A percentile compares a stretch with the other conserved stretches of the same genome.
Evolutionary conservation across 2,329 filamentous ascomycete species (phyloP).

Genomic region (Sarocladium brachiariae): DNA sequence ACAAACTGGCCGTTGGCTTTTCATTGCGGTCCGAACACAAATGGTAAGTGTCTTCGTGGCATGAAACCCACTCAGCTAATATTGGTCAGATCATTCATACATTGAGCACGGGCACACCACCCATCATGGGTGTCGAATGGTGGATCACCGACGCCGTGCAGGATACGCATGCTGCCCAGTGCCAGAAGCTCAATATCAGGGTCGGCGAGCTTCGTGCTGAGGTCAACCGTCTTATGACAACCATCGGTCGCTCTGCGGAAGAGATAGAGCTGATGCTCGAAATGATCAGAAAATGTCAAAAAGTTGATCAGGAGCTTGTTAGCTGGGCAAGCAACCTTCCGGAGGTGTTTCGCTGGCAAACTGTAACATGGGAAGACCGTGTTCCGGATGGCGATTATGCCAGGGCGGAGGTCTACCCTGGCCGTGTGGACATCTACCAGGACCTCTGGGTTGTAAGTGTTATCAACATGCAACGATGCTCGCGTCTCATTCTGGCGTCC

Average conservation of each 20-base stretch:
- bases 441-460: slow-evolving; percentile 53
- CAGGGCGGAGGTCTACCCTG: slow-evolving; percentile 51
- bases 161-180: slow-evolving; percentile 40
- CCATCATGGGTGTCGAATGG: slow-evolving; percentile 50
- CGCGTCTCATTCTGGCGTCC: slow-evolving; percentile 47
- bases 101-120: slow-evolving; percentile 44
- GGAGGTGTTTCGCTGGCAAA: slow-evolving; percentile 41
- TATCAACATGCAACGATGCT: slow-evolving; percentile 49
- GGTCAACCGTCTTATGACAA: slow-evolving; percentile 42
- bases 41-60: slow-evolving; percentile 36
- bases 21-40: slow-evolving; percentile 53
- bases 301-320: slow-evolving; percentile 43
- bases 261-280: slow-evolving; percentile 43
- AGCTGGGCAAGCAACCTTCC: slow-evolving; percentile 46
- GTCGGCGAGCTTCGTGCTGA: slow-evolving; percentile 50
- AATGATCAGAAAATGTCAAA: slow-evolving; percentile 45
- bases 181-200: slow-evolving; percentile 46
- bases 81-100: slow-evolving; percentile 47
- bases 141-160: slow-evolving; percentile 49
- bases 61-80: slow-evolving; percentile 9
- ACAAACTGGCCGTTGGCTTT: slow-evolving; percentile 46
- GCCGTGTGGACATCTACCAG: slow-evolving; percentile 51
- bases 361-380: slow-evolving; percentile 50
- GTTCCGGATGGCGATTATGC: slow-evolving; percentile 45
- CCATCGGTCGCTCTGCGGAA: slow-evolving; percentile 37